Conservation (phyloP, 1,139 yeast genomes). For the Arxiozyma slooffiae region DNA sequence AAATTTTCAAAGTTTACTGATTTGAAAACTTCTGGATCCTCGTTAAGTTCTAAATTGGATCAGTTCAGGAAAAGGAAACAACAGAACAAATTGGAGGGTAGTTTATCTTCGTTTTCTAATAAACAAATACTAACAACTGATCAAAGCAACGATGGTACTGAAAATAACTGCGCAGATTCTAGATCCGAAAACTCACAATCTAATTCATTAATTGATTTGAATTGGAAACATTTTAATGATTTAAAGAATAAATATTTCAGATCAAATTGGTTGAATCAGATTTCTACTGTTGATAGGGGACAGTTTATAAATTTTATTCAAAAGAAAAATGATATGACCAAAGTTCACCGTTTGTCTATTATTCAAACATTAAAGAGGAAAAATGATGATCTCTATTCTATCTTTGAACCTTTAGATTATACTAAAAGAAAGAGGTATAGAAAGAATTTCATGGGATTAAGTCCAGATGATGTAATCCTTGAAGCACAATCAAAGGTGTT, state of each 20-base stretch:
- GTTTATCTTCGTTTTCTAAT: not conserved
- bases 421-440: slow-evolving; percentile 26
- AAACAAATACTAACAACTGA: not conserved
- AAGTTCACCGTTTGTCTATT: not conserved
- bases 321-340: not conserved
- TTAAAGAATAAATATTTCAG: not conserved
- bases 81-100: not conserved
- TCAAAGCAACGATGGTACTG: not conserved
- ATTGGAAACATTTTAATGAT: not conserved
- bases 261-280: not conserved
- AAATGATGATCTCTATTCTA: slow-evolving; percentile 13
- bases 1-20: not conserved
- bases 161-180: not conserved
- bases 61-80: not conserved
- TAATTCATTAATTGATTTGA: not conserved
- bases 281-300: not conserved
- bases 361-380: not conserved
- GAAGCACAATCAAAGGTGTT: slow-evolving; percentile 52
- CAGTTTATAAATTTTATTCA: not conserved
- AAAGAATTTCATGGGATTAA: slow-evolving; percentile 54
- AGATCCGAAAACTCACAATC: not conserved
- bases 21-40: not conserved
- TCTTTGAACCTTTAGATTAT: slow-evolving; percentile 17
- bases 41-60: slow-evolving; percentile 1
- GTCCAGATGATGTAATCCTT: slow-evolving; percentile 72